Base-by-base conservation (phyloP, 352 stramenopile species). In the Plasmopara muralis region DNA sequence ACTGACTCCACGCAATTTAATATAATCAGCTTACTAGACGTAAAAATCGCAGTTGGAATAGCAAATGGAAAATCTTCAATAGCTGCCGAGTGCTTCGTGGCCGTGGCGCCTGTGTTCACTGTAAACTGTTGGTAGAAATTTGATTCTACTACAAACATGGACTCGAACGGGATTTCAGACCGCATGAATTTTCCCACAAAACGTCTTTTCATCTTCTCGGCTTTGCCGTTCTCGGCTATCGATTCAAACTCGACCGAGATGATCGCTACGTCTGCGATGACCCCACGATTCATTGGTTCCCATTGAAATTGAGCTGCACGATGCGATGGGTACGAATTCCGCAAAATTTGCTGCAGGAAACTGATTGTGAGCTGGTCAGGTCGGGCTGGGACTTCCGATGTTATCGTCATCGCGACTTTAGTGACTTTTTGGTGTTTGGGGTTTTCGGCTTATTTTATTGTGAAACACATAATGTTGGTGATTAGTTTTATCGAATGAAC, bases 141-240 rank as follows among this genome's bases (percentile, higher is more conserved):
- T 30, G 75, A 86, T 48, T 92, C 82, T 41, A 92, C 77, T 7
- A 55, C 52, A 43, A 92, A 92, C 82, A 92, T 92, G 15, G 62
- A 72, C 58, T 89, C 75, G 38, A 92, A 84, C 10, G 82, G 78
- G 54, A 92, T 85, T 52, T 92, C 82, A 4, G 75, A 75, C 0
- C 82, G 77, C 51, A 87, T 50, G 41, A 89, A 92, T 59, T 92
- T 92, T 35, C 73, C 77, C 35, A 92, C 75, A 13, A 86, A 70
- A 14, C 69, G 55, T 40, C 53, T 66, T 47, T 63, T 38, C 8
- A 55, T 43, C 37, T 9, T 57, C 6, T 53, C 37, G 14, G 34
- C 40, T 10, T 62, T 42, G 37, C 18, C 52, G 31, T 5, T 15
- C 7, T 49, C 16, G 28, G 6, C 42, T 45, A 47, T 15, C 7